Evolutionary conservation across 495 filamentous ascomycete species (phyloP), one percentile per base, ranked within the genome.

Genomic region (Pseudotulostoma volvatum): DNA sequence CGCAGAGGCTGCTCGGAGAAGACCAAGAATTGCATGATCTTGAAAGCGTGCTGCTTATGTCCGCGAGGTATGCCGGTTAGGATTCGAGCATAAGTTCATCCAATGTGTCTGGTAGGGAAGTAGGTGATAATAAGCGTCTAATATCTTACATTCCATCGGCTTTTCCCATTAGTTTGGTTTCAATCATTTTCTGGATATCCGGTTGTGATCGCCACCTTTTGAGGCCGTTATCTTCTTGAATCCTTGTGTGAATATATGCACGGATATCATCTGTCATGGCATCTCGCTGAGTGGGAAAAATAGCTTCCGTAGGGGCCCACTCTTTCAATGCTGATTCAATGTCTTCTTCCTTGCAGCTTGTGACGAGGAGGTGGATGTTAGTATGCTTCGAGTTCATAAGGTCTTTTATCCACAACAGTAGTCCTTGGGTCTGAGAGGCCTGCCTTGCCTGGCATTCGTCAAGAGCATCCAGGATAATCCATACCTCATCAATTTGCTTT

Each of bases 51-150:
- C 5, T 47, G 17, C 5, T 38, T 34, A 31, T 50, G 32, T 3
- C 37, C 18, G 2, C 41, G 31, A 5, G 34, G 19, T 3, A 61
- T 55, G 7, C 23, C 43, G 3, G 20, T 14, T 7, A 64, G 38
- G 3, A 63, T 56, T 9, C 55, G 44, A 9, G 40, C 44, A 35
- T 64, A 64, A 9, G 56, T 61, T 52, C 50, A 28, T 59, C 39
- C 7, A 63, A 36, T 0, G 42, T 53, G 13, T 43, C 42, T 3
- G 60, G 60, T 2, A 63, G 46, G 4, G 41, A 20, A 28, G 11
- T 28, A 11, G 23, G 11, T 28, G 5, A 28, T 30, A 41, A 3
- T 34, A 31, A 21, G 4, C 4, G 17, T 14, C 0, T 23, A 32
- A 13, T 18, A 1, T 4, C 48, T 30, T 47, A 63, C 49, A 60